Evolutionary conservation across 306 rosid species (phyloP).

Genomic region (Abrus precatorius): DNA sequence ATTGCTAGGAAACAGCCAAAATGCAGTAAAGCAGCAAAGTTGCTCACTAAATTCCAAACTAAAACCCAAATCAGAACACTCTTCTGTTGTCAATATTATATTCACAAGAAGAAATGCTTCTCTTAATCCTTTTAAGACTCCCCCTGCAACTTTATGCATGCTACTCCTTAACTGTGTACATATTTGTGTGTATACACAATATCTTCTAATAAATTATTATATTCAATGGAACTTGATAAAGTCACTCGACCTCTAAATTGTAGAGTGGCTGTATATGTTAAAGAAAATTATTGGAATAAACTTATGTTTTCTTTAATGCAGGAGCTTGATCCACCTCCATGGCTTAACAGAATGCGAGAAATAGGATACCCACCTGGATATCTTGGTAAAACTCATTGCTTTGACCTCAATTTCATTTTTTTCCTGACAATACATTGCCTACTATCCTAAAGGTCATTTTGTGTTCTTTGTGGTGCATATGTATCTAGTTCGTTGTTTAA

Average conservation of each 20-base stretch:
- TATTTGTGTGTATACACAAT: not conserved
- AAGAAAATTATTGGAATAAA: conserved; percentile 19
- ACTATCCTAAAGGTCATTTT: not conserved
- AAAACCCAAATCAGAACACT: too few relatives aligned
- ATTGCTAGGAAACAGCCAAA: too few relatives aligned
- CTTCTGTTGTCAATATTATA: too few relatives aligned
- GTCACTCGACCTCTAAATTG: not conserved
- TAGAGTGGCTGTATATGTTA: conserved; percentile 10
- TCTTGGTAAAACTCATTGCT: conserved; percentile 69
- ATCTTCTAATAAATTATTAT: not conserved
- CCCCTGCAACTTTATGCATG: not conserved
- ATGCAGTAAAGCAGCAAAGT: too few relatives aligned
- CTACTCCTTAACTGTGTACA: not conserved
- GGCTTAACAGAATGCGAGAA: conserved; percentile 99
- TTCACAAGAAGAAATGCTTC: not conserved
- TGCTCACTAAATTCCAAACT: too few relatives aligned
- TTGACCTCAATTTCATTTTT: conserved; percentile 14
- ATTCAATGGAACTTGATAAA: not conserved
- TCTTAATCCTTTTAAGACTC: not conserved
- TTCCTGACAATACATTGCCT: not conserved
- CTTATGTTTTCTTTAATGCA: conserved; percentile 48
- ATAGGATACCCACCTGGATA: conserved; percentile 98
- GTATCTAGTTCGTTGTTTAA: not conserved
- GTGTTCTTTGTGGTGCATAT: not conserved
- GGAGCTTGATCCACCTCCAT: conserved; percentile 99